Evolutionary conservation across 2,329 filamentous ascomycete species (phyloP).

Genomic region (Colletotrichum sp.): DNA sequence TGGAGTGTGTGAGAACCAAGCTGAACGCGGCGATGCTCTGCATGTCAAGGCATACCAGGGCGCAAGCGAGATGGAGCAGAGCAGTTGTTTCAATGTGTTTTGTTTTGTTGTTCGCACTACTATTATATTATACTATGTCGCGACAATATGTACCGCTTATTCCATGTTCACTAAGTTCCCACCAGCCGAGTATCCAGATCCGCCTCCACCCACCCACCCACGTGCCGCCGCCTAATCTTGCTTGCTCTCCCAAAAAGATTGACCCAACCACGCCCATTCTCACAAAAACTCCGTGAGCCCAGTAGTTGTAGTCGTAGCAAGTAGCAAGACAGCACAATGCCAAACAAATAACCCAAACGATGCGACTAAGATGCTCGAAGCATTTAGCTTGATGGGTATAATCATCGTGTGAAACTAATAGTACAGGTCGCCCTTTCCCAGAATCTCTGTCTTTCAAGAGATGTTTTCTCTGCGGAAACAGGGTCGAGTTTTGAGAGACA

Average conservation of each 20-base stretch:
- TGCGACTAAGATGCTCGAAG: constrained; percentile 2
- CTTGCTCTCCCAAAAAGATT: not conserved
- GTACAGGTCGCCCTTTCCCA: constrained; percentile 6
- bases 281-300: not conserved
- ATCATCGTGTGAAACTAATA: constrained; percentile 18
- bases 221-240: too few species aligned
- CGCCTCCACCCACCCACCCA: not conserved
- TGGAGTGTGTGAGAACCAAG: not conserved
- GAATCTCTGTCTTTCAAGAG: not conserved
- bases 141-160: not conserved
- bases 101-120: not conserved
- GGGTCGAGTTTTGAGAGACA: not conserved
- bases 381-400: constrained; percentile 18
- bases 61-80: not conserved
- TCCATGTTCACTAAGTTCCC: not conserved
- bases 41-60: not conserved
- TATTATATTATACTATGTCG: constrained; percentile 13
- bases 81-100: not conserved
- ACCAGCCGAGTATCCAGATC: not conserved
- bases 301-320: not conserved
- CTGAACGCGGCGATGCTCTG: too few species aligned
- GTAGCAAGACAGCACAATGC: not conserved
- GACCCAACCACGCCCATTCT: not conserved
- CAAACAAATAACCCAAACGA: not conserved
- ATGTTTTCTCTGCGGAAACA: not conserved